Evolutionary conservation across 495 filamentous ascomycete genomes (phyloP).

Genomic region (Annulohypoxylon maeteangense): DNA sequence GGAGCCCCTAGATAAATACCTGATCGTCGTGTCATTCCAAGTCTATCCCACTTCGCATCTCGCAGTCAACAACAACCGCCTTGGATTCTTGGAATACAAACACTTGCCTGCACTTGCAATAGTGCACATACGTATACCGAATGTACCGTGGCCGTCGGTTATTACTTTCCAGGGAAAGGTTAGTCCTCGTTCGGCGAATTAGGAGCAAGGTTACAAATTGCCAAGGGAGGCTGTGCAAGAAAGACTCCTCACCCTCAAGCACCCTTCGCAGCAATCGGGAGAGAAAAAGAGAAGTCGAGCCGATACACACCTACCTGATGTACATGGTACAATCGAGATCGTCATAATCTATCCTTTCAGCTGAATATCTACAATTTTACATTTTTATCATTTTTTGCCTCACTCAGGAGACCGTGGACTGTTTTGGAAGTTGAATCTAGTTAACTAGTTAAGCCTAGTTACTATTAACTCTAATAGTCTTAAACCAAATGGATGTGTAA

Average conservation of each 20-base stretch:
- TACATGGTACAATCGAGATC: neutral
- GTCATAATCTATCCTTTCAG: neutral
- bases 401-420: neutral
- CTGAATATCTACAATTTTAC: neutral
- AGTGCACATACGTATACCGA: conserved; percentile 18
- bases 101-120: conserved; percentile 4
- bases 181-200: conserved; percentile 33
- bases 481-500: conserved; percentile 15
- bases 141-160: conserved; percentile 25
- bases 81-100: neutral
- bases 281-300: neutral
- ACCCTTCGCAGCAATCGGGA: neutral
- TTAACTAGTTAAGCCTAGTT: conserved; percentile 16
- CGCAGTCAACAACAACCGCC: conserved; percentile 2
- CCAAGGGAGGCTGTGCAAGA: conserved; percentile 39
- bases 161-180: conserved; percentile 33
- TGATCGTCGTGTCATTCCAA: conserved; percentile 30
- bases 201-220: neutral
- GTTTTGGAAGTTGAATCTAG: neutral
- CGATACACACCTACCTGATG: neutral
- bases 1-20: conserved; percentile 11
- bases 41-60: conserved; percentile 2
- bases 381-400: neutral
- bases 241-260: neutral
- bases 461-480: neutral